These are phyloP conservation scores for Fusarium keratoplasticum DNA, from an alignment of 2,329 filamentous ascomycete species.

Conservation along the genomic window DNA sequence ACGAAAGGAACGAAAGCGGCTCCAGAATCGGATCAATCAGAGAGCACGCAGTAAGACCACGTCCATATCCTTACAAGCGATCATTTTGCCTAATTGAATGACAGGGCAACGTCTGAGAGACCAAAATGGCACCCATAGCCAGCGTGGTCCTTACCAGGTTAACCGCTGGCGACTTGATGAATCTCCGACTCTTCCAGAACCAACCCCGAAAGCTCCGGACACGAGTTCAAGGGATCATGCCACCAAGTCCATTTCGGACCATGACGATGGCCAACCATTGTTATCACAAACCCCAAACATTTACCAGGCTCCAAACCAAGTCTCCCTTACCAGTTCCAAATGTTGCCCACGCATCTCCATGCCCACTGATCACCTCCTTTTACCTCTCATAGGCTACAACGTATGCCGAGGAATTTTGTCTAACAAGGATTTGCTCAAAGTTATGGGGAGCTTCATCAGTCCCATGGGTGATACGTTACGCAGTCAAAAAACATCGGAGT, in stretches of 20 bases:
- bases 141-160: constrained; percentile 15
- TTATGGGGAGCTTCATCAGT: constrained; percentile 1
- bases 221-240: background rate
- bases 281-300: background rate
- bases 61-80: background rate
- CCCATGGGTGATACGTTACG: background rate
- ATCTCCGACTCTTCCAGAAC: background rate
- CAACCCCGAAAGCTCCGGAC: background rate
- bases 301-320: background rate
- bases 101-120: constrained; percentile 12
- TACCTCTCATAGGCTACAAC: constrained; percentile 27
- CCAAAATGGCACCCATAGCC: background rate
- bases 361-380: constrained; percentile 14
- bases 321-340: fast-evolving
- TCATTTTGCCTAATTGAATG: background rate
- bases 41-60: constrained; percentile 25
- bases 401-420: constrained; percentile 18
- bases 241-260: background rate
- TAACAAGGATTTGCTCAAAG: constrained; percentile 16
- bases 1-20: constrained; percentile 15
- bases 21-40: constrained; percentile 31
- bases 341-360: background rate
- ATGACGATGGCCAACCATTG: no score
- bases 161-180: constrained; percentile 21
- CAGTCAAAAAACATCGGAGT: background rate